phyloP scores from a whole-genome alignment of 2,329 filamentous ascomycete genomes.

The Penicillium sclerotigenum region DNA sequence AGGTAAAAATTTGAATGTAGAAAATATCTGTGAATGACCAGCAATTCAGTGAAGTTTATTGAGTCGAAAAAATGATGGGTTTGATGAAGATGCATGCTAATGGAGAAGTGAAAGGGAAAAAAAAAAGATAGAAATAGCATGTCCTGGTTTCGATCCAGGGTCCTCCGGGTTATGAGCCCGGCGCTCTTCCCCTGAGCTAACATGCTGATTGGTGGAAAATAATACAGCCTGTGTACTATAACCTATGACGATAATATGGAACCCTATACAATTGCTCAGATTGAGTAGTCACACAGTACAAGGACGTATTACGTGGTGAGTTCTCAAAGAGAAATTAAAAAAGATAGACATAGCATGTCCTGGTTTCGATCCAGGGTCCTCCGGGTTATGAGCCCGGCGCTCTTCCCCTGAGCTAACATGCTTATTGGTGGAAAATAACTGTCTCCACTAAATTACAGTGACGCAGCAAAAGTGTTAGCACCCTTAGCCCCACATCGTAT shows the following conservation, averaged over 20 bases:
- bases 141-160: constrained; percentile 4
- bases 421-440: constrained; percentile 20
- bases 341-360: background rate
- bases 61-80: too few species aligned
- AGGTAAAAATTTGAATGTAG: background rate
- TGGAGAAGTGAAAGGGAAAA: background rate
- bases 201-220: constrained; percentile 29
- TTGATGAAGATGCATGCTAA: too few species aligned
- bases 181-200: constrained; percentile 48
- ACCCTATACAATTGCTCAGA: too few species aligned
- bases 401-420: constrained; percentile 47
- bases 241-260: too few species aligned
- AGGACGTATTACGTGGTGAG: too few species aligned
- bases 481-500: too few species aligned
- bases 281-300: too few species aligned
- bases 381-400: constrained; percentile 50
- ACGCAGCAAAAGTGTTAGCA: too few species aligned
- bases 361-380: constrained; percentile 15
- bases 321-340: too few species aligned
- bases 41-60: background rate
- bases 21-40: too few species aligned
- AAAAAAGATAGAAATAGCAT: background rate
- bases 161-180: constrained; percentile 48
- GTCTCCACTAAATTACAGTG: too few species aligned
- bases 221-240: too few species aligned